A percentile compares a stretch with the other conserved stretches of the same genome.
These are phyloP conservation scores for Cochlearia excelsa DNA, from an alignment of 345 rosid species.

Conservation along the genomic window DNA sequence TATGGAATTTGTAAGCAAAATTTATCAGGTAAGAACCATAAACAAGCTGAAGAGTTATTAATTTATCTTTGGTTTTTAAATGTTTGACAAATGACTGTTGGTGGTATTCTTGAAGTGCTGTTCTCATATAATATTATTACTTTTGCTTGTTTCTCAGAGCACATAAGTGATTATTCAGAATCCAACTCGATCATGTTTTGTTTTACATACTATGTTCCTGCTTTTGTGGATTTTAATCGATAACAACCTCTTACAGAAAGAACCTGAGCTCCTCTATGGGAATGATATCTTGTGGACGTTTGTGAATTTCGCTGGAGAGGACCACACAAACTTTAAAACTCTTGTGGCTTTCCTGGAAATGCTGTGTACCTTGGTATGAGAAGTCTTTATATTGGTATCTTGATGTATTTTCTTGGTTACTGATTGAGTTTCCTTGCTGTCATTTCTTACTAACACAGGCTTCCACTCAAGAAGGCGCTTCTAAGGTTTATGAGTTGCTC, in stretches of 20 bases:
- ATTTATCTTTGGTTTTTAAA: constrained; percentile 13
- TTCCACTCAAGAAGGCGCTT: constrained; percentile 87
- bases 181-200: not conserved
- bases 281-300: constrained; percentile 97
- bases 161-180: constrained; percentile 11
- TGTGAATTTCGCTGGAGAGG: constrained; percentile 97
- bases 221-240: constrained; percentile 9
- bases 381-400: constrained; percentile 21
- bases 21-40: constrained; percentile 63
- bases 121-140: not conserved
- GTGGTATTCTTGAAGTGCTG: constrained; percentile 1
- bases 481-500: constrained; percentile 85
- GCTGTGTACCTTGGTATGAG: constrained; percentile 87
- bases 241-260: constrained; percentile 56
- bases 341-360: constrained; percentile 93
- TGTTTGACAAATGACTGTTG: constrained; percentile 6
- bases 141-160: constrained; percentile 1
- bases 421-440: constrained; percentile 16
- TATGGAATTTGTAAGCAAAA: constrained; percentile 87
- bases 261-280: constrained; percentile 82
- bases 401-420: constrained; percentile 12
- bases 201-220: constrained; percentile 1
- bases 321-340: constrained; percentile 90
- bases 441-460: constrained; percentile 55
- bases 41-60: not conserved